Base-by-base conservation (phyloP, 768 basidiomycete species). In the Psilocybe cyanescens region DNA sequence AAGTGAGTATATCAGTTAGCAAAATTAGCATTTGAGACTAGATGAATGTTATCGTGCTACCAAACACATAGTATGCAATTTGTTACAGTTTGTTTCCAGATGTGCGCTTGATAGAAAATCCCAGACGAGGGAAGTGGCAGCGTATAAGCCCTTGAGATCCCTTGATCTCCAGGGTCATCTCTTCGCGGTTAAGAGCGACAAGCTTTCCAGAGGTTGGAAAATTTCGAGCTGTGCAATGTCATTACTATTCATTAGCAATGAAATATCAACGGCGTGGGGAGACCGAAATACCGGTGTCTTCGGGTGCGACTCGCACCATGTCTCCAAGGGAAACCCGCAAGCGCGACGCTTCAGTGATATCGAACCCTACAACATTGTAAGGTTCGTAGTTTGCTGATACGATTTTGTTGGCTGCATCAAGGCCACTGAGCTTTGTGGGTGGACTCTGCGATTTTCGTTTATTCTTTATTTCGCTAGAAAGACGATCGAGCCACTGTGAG, bases 121-220 rank as follows among this genome's bases (percentile, higher is more conserved):
- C 74, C 37, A 82, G 67, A 12, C 83, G 72, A 37, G 87, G 86
- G 70, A 87, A 87, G 71, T 87, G 86, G 57, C 77, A 81, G 48
- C 79, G 77, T 17, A 84, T 62, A 6, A 70, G 60, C 4, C 80
- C 81, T n/a, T 72, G 70, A 0, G 71, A 62, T 2, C 77, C 81
- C 47, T 74, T 63, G 0, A 81, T 77, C 67, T 86, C 81, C 33
- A 88, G 67, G 1, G 82, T 79, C 16, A 80, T 70, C 65, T 86
- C 81, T 65, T 83, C 81, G 37, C 68, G 71, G 67, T 76, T 83
- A 30, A 86, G 73, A 0, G 76, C 81, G 8, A 87, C 74, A 8
- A 88, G 75, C 58, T 74, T 83, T 9, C 86, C 86, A 6, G 67
- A 57, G 1, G 85, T 86, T 2, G 78, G 78, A 49, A 78, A 77